Evolutionary conservation across 192 early-diverging fungal species (phyloP), one percentile per base, ranked within the genome.

Genomic region (Podila epicladia): DNA sequence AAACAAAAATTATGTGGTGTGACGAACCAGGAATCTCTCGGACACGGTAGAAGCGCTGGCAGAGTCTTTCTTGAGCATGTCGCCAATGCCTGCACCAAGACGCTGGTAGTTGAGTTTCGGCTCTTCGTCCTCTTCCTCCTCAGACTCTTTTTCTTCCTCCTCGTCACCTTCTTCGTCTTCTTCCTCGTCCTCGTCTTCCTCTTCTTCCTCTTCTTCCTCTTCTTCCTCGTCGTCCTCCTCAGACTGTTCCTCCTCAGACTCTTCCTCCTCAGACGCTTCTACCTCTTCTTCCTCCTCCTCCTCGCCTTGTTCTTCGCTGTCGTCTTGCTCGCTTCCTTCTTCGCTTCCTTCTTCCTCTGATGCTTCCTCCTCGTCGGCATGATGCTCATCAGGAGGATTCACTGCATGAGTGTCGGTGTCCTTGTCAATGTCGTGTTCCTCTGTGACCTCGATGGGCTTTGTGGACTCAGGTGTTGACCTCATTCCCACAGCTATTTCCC

Each of bases 41-140:
- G 92, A 91, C 0, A 97, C 97, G 6, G 88, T 82, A 45, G 97
- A 87, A 7, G 91, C 83, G 67, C 92, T 93, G 5, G 96, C 96
- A 24, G 92, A 91, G 74, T 99, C 97, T 76, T 93, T 94, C 68
- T 92, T 91, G 28, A 99, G 87, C 61, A 95, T 82, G 12, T 94
- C 92, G 19, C 83, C 73, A n/a, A 97, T 83, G 17, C 89, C 91
- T 8, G 92, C 89, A 12, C 89, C 93, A 45, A 99, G 87, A 51
- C 96, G 88, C 64, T 95, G 90, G 83, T 98, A 99, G 65, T 94
- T 92, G 41, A 99, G 87, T 69, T 93, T 92, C 20, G 97, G 97
- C 79, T 99, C 97, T 37, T 95, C 94, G 33, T 97, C 95, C 9
- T 94, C 93, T 15, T 93, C 92, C 2, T 89, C 87, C 17, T 85